Percentiles rank a stretch among this genome's conserved stretches.
Conservation (phyloP, 2,329 filamentous ascomycete genomes). For the Beauveria caledonica region DNA sequence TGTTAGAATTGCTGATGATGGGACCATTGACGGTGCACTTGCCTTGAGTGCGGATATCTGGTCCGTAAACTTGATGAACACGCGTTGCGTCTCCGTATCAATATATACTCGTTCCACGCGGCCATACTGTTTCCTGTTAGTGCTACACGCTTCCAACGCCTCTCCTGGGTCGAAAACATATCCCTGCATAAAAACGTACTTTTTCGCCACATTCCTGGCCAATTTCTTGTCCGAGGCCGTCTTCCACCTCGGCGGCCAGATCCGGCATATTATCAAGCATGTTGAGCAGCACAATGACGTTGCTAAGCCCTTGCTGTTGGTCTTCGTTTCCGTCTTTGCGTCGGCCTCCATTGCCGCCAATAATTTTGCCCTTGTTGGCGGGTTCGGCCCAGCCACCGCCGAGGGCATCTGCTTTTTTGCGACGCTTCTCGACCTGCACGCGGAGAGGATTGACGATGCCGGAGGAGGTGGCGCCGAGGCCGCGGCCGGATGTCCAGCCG, state of each 20-base stretch:
- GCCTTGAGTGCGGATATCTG: slow-evolving; percentile 76
- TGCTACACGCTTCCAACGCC: no score
- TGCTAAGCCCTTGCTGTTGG: slow-evolving; percentile 65
- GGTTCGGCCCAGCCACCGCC: slow-evolving; percentile 70
- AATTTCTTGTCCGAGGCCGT: slow-evolving; percentile 81
- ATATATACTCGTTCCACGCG: slow-evolving; percentile 74
- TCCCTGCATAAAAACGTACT: slow-evolving; percentile 28
- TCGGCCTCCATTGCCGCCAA: slow-evolving; percentile 39
- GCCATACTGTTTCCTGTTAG: slow-evolving; percentile 53
- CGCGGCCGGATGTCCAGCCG: slow-evolving; percentile 83
- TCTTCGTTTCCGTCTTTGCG: slow-evolving; percentile 29
- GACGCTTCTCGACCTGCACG: slow-evolving; percentile 78
- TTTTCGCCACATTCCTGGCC: slow-evolving; percentile 86
- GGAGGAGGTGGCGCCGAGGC: slow-evolving; percentile 71
- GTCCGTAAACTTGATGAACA: slow-evolving; percentile 91
- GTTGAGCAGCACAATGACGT: slow-evolving; percentile 71
- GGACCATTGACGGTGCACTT: slow-evolving; percentile 17
- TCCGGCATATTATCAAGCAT: slow-evolving; percentile 81
- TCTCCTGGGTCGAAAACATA: no score
- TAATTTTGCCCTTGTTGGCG: slow-evolving; percentile 65
- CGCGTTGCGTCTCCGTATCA: slow-evolving; percentile 53
- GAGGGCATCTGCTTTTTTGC: slow-evolving; percentile 69
- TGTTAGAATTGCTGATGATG: neutral
- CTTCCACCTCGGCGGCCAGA: slow-evolving; percentile 67
- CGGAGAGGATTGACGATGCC: slow-evolving; percentile 81